Evolutionary conservation across 1,284 basidiomycete genomes (phyloP).

Genomic region (Malassezia psittaci): DNA sequence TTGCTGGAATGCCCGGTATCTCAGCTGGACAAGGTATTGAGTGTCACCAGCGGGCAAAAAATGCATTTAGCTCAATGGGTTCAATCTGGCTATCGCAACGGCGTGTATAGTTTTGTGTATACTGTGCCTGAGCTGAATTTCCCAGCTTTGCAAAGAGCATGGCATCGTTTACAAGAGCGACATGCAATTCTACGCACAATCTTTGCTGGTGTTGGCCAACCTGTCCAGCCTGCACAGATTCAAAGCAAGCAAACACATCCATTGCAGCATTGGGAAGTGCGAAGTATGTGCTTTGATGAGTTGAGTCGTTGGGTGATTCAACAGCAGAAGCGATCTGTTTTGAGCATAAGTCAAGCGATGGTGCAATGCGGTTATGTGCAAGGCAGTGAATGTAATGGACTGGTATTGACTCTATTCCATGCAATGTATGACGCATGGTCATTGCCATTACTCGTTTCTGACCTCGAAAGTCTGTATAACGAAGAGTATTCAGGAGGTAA

Average conservation of each 20-base stretch:
- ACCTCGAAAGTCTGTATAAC: constrained; percentile 24
- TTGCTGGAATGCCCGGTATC: not conserved
- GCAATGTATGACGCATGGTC: constrained; percentile 41
- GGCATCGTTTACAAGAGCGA: constrained; percentile 21
- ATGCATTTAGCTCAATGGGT: constrained; percentile 26
- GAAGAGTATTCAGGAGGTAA: not conserved
- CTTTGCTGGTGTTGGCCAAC: constrained; percentile 18
- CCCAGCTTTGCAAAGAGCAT: constrained; percentile 18
- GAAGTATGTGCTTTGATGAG: not conserved
- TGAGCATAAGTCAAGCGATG: not conserved
- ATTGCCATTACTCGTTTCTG: constrained; percentile 29
- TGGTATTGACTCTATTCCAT: constrained; percentile 38
- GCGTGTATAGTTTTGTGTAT: constrained; percentile 30
- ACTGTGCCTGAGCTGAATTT: constrained; percentile 8
- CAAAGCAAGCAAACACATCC: constrained; percentile 4
- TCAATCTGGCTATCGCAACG: constrained; percentile 10
- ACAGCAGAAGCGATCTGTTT: not conserved
- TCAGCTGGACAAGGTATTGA: constrained; percentile 24
- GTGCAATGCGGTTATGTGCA: not conserved
- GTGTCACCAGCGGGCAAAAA: constrained; percentile 30
- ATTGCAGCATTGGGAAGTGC: not conserved
- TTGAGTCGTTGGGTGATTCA: not conserved
- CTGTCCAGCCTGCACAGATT: constrained; percentile 19
- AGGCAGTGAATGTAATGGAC: constrained; percentile 12
- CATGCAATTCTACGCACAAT: constrained; percentile 34